A percentile compares a stretch with the other conserved stretches of the same genome.
phyloP scores from a whole-genome alignment of 2,329 filamentous ascomycete genomes.

The Xenosphaeropsis pyriputrescens region DNA sequence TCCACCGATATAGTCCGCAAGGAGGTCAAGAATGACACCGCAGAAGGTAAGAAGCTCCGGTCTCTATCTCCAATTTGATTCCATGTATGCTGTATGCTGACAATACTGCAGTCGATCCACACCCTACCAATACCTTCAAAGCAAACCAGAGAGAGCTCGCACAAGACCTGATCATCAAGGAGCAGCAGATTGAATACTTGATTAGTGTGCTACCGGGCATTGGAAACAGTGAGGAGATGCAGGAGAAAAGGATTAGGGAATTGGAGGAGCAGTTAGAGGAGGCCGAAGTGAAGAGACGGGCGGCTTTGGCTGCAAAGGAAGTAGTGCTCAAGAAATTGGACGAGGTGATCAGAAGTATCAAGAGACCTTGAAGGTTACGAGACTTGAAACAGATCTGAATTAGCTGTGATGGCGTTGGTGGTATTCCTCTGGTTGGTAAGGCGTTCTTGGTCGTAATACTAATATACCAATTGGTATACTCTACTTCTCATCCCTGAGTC shows the following conservation, averaged over 20 bases:
- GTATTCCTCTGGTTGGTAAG: too few relatives aligned
- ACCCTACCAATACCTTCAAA: slow-evolving; percentile 48
- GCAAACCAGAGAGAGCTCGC: slow-evolving; percentile 59
- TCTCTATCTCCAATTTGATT: not conserved
- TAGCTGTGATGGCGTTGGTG: too few relatives aligned
- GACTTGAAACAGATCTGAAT: not conserved
- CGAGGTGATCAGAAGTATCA: slow-evolving; percentile 41
- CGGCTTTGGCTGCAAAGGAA: slow-evolving; percentile 49
- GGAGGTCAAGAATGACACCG: slow-evolving; percentile 33
- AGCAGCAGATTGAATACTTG: slow-evolving; percentile 69
- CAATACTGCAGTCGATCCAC: slow-evolving; percentile 35
- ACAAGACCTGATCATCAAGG: slow-evolving; percentile 61
- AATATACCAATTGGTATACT: too few relatives aligned
- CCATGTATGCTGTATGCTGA: not conserved
- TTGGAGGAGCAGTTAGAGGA: slow-evolving; percentile 50
- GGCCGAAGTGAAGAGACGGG: slow-evolving; percentile 45
- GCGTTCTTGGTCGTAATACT: too few relatives aligned
- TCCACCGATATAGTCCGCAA: slow-evolving; percentile 39
- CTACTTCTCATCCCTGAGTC: too few relatives aligned
- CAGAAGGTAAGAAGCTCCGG: slow-evolving; percentile 9
- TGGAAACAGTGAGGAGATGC: slow-evolving; percentile 64
- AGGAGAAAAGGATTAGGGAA: slow-evolving; percentile 51
- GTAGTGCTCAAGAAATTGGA: slow-evolving; percentile 45
- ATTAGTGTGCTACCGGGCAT: slow-evolving; percentile 64
- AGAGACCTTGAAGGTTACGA: slow-evolving; percentile 30